Evolutionary conservation across 2,329 filamentous ascomycete species (phyloP).

Genomic region (Bipolaris sorokiniana): DNA sequence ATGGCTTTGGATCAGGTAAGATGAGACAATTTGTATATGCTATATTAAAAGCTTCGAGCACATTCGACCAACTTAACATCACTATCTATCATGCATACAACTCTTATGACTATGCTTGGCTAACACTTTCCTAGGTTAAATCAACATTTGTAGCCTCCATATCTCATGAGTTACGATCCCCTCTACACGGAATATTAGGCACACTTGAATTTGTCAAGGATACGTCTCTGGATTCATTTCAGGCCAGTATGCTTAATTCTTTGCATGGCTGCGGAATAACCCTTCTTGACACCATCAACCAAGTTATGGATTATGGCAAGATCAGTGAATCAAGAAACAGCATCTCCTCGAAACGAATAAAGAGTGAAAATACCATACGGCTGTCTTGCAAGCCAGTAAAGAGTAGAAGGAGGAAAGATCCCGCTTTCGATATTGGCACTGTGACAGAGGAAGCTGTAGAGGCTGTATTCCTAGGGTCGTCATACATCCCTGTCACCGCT

Average conservation of each 20-base stretch:
- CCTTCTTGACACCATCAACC: slow-evolving; percentile 54
- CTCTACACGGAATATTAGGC: slow-evolving; percentile 50
- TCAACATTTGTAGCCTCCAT: slow-evolving; percentile 60
- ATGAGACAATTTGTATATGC: background rate
- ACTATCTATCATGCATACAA: background rate
- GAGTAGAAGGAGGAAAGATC: slow-evolving; percentile 22
- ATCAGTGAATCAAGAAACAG: slow-evolving; percentile 43
- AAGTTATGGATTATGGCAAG: slow-evolving; percentile 42
- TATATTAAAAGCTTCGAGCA: background rate
- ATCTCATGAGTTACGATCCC: slow-evolving; percentile 59
- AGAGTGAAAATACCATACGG: slow-evolving; percentile 37
- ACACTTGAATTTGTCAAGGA: slow-evolving; percentile 59
- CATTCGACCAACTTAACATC: background rate
- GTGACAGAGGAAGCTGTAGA: slow-evolving; percentile 34
- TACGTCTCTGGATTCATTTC: slow-evolving; percentile 49
- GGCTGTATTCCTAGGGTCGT: slow-evolving; percentile 45
- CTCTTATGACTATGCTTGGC: background rate
- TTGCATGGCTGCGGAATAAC: slow-evolving; percentile 54
- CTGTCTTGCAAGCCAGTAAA: slow-evolving; percentile 41
- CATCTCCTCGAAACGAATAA: slow-evolving; percentile 43
- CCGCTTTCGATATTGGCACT: slow-evolving; percentile 29
- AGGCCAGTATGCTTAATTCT: slow-evolving; percentile 56
- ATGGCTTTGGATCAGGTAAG: slow-evolving; percentile 47
- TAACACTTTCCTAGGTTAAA: slow-evolving; percentile 47
- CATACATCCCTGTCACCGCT: slow-evolving; percentile 25